Base-by-base conservation (phyloP, 1,284 basidiomycete species). In the Phylloboletellus chloephorus region DNA sequence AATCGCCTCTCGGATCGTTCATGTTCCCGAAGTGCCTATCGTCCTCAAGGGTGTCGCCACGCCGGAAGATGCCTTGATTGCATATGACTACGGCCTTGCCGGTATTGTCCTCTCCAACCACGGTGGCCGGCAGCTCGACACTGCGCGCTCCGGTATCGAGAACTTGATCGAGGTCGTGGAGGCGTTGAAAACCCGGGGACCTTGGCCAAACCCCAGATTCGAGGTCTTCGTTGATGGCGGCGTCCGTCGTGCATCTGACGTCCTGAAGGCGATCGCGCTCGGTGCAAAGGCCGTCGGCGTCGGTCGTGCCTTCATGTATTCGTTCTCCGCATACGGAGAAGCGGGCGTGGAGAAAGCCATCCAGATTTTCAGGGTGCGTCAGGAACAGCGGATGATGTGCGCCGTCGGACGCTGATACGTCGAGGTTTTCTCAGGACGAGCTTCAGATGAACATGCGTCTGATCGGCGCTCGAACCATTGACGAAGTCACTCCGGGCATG, bases 211-310 rank as follows among this genome's bases (percentile, higher is more conserved):
- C 49, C 64, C 63, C 23, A 76, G 74, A 41, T 82, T 83, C 54
- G 73, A 79, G 47, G 70, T 87, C 44, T 82, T 82, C 52, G 69
- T 86, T 34, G 82, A 86, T 52, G 83, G 83, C 8, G 82, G 83
- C 39, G 76, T 86, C 3, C 71, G 81, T 49, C 67, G 82, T 35
- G 79, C 78, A 0, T 80, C 77, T 7, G 84, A 87, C 52, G 76
- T 85, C 1, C 65, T 87, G 48, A 88, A 88, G 56, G 82, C 82
- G 3, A 65, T 86, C 17, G 79, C 80, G 3, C 67, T 87, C 11
- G 83, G 83, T 16, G 82, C 82, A 2, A 78, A 70, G 6, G 82
- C 78, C 3, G 70, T 75, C 7, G 72, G 73, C 9, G 61, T 76
- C 15, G 75, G 74, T 2, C 67, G 80, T 30, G 76, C 79, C 0